phyloP scores from a whole-genome alignment of 2,329 filamentous ascomycete genomes.

The Cladosporium velox region DNA sequence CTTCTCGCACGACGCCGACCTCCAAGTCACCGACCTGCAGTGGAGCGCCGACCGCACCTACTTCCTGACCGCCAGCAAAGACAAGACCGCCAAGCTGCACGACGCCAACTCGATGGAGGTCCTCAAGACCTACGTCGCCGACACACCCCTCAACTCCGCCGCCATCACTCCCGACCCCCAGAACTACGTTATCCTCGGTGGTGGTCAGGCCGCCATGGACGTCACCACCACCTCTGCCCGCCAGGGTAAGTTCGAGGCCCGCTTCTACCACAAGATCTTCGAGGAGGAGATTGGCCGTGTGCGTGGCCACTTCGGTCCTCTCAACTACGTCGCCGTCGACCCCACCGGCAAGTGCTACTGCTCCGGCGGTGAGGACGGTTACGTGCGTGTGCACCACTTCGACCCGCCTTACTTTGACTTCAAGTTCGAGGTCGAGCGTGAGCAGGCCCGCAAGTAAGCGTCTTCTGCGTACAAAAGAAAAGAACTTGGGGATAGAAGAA shows the following conservation, averaged over 20 bases:
- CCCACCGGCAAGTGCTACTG: constrained; percentile 91
- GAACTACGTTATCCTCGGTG: constrained; percentile 95
- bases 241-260: constrained; percentile 98
- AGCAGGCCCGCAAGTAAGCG: constrained; percentile 45
- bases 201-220: constrained; percentile 98
- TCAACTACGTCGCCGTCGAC: constrained; percentile 94
- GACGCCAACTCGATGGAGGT: constrained; percentile 83
- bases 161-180: constrained; percentile 95
- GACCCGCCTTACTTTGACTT: constrained; percentile 99
- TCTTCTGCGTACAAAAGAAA: not conserved
- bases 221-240: constrained; percentile 91
- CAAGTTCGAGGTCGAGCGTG: constrained; percentile 96
- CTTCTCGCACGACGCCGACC: constrained; percentile 81
- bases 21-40: constrained; percentile 87
- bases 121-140: constrained; percentile 87
- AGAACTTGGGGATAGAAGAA: not conserved
- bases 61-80: constrained; percentile 97
- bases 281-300: constrained; percentile 98
- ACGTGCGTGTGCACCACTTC: constrained; percentile 97
- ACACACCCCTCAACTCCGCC: constrained; percentile 95
- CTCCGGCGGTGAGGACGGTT: constrained; percentile 95
- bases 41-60: constrained; percentile 93
- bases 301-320: constrained; percentile 91
- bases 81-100: constrained; percentile 94
- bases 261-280: constrained; percentile 99